Evolutionary conservation across 1,284 basidiomycete species (phyloP).

Genomic region (Fomitiporia mediterranea): DNA sequence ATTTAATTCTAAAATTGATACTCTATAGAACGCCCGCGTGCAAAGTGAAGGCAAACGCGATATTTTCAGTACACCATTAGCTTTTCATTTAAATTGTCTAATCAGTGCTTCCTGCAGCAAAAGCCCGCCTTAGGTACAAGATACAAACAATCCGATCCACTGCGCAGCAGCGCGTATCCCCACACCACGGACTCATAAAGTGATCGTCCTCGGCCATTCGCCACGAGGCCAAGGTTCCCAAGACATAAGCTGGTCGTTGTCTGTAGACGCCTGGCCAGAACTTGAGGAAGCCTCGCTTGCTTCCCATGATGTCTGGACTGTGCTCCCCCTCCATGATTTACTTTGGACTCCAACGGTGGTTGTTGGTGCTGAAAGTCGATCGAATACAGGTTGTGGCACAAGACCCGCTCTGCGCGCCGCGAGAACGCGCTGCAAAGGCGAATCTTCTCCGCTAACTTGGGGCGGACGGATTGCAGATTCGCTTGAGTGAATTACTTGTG

Average conservation of each 20-base stretch:
- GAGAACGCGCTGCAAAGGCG: constrained; percentile 9
- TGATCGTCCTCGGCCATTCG: constrained; percentile 12
- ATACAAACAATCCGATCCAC: neutral
- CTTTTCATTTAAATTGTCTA: constrained; percentile 3
- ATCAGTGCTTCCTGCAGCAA: neutral
- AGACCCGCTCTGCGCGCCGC: constrained; percentile 10
- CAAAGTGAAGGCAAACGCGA: neutral
- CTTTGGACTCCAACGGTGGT: neutral
- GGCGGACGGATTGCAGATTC: neutral
- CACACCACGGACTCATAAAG: neutral
- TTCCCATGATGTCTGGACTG: neutral
- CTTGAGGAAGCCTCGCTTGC: neutral
- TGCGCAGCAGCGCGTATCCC: neutral
- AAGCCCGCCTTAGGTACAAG: too few relatives aligned
- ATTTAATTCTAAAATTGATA: too few relatives aligned
- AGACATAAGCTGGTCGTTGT: constrained; percentile 13
- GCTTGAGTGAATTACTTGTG: neutral
- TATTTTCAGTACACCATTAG: neutral
- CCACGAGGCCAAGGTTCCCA: constrained; percentile 10
- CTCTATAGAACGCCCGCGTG: too few relatives aligned
- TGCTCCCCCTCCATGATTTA: neutral
- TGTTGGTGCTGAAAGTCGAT: neutral
- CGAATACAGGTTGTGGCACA: neutral
- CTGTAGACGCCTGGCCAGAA: neutral
- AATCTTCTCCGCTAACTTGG: constrained; percentile 7